Conservation (phyloP, 2,329 filamentous ascomycete species). For the Colletotrichum orbiculare region DNA sequence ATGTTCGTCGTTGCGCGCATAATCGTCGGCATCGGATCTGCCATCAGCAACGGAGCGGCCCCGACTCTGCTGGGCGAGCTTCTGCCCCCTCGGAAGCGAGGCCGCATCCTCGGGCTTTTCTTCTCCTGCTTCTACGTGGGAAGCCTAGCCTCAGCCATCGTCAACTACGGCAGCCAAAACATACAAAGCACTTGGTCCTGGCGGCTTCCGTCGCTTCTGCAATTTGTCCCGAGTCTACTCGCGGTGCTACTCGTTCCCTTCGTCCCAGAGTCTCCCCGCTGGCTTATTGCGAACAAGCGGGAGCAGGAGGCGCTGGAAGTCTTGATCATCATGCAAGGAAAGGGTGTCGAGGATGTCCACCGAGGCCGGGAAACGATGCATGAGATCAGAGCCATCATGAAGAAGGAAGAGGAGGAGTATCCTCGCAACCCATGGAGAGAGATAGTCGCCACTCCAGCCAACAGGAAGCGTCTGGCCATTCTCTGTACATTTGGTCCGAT, state of each 20-base stretch:
- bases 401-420: conserved; percentile 40
- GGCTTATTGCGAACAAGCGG: conserved; percentile 47
- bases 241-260: conserved; percentile 37
- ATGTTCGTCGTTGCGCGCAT: conserved; percentile 62
- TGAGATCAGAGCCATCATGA: conserved; percentile 41
- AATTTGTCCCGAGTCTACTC: conserved; percentile 45
- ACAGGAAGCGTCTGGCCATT: conserved; percentile 41
- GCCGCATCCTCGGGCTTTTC: conserved; percentile 34
- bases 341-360: conserved; percentile 47
- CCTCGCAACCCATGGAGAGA: conserved; percentile 43
- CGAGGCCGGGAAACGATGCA: conserved; percentile 28
- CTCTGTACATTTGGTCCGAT: conserved; percentile 42
- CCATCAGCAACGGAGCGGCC: conserved; percentile 54
- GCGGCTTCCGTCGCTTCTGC: conserved; percentile 49
- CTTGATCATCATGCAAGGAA: conserved; percentile 53
- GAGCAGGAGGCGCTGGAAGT: conserved; percentile 45
- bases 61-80: conserved; percentile 62
- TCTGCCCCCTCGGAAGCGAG: conserved; percentile 47
- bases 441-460: conserved; percentile 41
- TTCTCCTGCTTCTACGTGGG: conserved; percentile 45
- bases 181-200: conserved; percentile 50
- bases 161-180: conserved; percentile 46
- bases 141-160: conserved; percentile 42
- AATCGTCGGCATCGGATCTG: conserved; percentile 58
- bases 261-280: conserved; percentile 45